phyloP scores from a whole-genome alignment of 352 stramenopile species.

The Phytophthora pisi region DNA sequence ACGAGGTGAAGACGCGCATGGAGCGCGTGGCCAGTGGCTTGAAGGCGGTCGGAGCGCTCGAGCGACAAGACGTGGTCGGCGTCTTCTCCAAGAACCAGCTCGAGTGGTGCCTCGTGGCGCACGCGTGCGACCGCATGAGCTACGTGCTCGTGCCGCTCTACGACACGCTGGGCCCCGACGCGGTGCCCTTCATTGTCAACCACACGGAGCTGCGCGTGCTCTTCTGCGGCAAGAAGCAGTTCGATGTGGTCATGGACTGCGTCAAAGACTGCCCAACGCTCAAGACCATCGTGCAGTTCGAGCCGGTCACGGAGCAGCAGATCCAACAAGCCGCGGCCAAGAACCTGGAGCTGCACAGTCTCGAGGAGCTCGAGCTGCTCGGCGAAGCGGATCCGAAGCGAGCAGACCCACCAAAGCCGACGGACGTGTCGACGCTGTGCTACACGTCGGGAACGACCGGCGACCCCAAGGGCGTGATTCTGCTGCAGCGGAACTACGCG shows the following conservation, averaged over 20 bases:
- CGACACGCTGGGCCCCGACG: constrained; percentile 58
- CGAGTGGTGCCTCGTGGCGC: constrained; percentile 49
- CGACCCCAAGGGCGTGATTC: constrained; percentile 93
- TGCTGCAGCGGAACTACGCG: constrained; percentile 82
- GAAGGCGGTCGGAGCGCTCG: constrained; percentile 16
- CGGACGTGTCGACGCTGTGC: constrained; percentile 91
- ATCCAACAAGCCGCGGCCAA: constrained; percentile 20
- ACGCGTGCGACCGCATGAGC: constrained; percentile 53
- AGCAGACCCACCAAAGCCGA: constrained; percentile 38
- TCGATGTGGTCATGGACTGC: constrained; percentile 44
- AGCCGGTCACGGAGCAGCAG: constrained; percentile 39
- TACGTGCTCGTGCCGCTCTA: constrained; percentile 63
- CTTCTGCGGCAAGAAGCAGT: constrained; percentile 52
- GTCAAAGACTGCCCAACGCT: constrained; percentile 38
- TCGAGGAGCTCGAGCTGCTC: constrained; percentile 35
- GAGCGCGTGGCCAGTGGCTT: constrained; percentile 32
- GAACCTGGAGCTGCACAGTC: constrained; percentile 39
- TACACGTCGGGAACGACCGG: constrained; percentile 95
- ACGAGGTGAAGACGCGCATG: constrained; percentile 34
- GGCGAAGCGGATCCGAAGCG: constrained; percentile 31
- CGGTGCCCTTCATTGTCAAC: constrained; percentile 60
- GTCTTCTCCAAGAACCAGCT: constrained; percentile 59
- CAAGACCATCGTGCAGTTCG: constrained; percentile 47
- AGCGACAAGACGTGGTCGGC: constrained; percentile 47
- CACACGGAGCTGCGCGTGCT: constrained; percentile 56